These are phyloP conservation scores for Trichoderma hamatum DNA, from an alignment of 2,329 filamentous ascomycete species.

Conservation along the genomic window DNA sequence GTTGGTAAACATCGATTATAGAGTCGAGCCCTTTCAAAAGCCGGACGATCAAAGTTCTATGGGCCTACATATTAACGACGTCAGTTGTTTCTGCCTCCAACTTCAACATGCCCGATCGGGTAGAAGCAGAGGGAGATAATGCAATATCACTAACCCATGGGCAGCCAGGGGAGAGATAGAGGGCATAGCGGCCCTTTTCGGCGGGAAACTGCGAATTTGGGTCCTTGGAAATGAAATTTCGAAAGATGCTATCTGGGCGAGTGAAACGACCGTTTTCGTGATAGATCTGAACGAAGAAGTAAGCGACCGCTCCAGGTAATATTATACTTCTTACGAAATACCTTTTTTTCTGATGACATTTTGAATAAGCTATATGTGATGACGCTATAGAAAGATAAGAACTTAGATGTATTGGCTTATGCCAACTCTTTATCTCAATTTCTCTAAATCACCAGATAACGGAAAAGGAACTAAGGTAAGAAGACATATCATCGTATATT, in stretches of 20 bases:
- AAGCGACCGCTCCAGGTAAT: neutral
- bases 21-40: conserved; percentile 74
- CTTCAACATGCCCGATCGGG: neutral
- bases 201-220: conserved; percentile 57
- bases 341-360: neutral
- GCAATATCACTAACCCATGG: conserved; percentile 56
- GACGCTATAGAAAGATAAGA: neutral
- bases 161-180: conserved; percentile 64
- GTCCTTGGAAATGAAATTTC: conserved; percentile 57
- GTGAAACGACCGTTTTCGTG: conserved; percentile 54
- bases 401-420: neutral
- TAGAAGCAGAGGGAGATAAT: neutral
- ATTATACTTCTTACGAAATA: neutral
- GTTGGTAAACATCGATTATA: conserved; percentile 67
- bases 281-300: conserved; percentile 8
- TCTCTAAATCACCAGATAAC: neutral
- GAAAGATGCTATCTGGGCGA: conserved; percentile 57
- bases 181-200: conserved; percentile 61
- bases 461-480: neutral
- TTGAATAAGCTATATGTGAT: neutral
- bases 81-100: neutral
- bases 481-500: neutral
- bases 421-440: neutral
- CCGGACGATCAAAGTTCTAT: conserved; percentile 72
- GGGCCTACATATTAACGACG: conserved; percentile 51